Conservation (phyloP, 345 rosid genomes). For the Barbarea vulgaris region DNA sequence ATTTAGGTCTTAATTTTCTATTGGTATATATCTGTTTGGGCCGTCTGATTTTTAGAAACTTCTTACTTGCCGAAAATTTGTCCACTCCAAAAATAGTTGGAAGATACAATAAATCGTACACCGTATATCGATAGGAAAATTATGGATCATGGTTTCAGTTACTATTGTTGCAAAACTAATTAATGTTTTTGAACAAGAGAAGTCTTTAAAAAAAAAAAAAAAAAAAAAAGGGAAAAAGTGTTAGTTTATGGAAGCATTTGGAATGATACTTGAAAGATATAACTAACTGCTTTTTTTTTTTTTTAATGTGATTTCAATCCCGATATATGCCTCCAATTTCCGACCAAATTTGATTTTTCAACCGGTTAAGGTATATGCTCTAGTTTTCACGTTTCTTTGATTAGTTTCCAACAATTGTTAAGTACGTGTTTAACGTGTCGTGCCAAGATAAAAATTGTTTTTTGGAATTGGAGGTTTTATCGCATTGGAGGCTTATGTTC, state of each 20-base stretch:
- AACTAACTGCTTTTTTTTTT: background rate
- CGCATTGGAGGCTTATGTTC: background rate
- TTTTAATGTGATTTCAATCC: background rate
- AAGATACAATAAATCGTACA: background rate
- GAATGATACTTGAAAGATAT: background rate
- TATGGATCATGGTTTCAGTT: background rate
- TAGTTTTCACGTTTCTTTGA: background rate
- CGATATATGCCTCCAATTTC: background rate
- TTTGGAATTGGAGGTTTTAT: background rate
- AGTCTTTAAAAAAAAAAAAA: background rate
- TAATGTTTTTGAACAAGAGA: background rate
- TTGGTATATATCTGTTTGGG: conserved; percentile 1
- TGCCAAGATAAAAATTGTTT: background rate
- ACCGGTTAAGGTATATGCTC: background rate
- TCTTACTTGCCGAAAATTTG: conserved; percentile 21
- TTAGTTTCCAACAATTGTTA: background rate
- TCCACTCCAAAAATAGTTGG: background rate
- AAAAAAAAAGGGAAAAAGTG: background rate
- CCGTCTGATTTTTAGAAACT: background rate
- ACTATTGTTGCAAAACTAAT: background rate
- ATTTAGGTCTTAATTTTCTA: conserved; percentile 14
- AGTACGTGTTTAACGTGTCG: background rate
- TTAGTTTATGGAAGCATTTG: background rate
- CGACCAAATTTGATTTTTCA: background rate
- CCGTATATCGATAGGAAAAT: background rate